phyloP scores from a whole-genome alignment of 75 land plant species.

The Pseudotsuga menziesii region DNA sequence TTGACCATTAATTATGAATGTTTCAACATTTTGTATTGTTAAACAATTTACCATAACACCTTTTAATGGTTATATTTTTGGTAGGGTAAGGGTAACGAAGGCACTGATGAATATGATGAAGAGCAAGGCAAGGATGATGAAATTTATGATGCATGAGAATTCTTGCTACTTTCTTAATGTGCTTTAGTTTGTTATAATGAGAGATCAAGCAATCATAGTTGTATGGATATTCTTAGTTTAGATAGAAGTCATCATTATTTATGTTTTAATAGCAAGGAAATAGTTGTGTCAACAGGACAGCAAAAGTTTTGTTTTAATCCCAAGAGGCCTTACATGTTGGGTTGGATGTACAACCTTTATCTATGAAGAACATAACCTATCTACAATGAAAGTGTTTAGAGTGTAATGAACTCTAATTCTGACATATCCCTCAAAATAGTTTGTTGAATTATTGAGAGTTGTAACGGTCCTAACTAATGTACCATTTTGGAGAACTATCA shows the following conservation, averaged over 20 bases:
- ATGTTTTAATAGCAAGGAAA: neutral
- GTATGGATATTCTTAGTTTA: neutral
- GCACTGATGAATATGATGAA: neutral
- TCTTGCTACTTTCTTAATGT: neutral
- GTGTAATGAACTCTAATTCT: neutral
- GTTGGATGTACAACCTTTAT: neutral
- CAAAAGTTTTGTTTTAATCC: neutral
- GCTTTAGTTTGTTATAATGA: neutral
- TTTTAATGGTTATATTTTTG: neutral
- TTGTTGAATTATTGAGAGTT: neutral
- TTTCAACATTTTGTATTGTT: neutral
- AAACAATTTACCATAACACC: neutral
- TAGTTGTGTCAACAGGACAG: neutral
- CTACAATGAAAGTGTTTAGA: neutral
- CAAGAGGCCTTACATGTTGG: neutral
- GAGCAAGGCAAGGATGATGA: constrained; percentile 1
- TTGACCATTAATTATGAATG: neutral
- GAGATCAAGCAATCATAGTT: neutral
- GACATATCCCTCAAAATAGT: neutral
- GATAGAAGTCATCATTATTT: neutral
- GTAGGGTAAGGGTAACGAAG: neutral
- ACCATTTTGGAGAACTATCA: neutral
- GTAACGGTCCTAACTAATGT: neutral
- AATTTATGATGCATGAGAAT: constrained; percentile 1
- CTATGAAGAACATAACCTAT: neutral